phyloP scores from a whole-genome alignment of 2,329 filamentous ascomycete genomes.

The Thyridium curvatum region DNA sequence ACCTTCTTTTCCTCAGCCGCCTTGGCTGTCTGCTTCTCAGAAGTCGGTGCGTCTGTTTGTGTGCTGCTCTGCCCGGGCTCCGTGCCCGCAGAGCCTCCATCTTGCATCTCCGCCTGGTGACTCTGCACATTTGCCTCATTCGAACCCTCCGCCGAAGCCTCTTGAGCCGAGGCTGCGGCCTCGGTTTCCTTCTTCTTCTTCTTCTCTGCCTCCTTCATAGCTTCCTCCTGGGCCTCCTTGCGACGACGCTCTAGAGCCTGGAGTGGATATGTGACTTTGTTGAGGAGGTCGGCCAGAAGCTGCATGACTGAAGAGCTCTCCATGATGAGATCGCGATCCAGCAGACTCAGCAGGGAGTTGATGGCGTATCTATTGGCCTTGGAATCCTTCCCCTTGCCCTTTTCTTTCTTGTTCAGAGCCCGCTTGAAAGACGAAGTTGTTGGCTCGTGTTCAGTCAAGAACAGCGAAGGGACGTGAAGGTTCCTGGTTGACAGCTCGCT shows the following conservation, averaged over 20 bases:
- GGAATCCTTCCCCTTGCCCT: slow-evolving; percentile 81
- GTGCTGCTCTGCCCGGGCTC: no score
- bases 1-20: slow-evolving; percentile 40
- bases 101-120: slow-evolving; percentile 16
- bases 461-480: slow-evolving; percentile 81
- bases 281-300: slow-evolving; percentile 77
- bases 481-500: slow-evolving; percentile 81
- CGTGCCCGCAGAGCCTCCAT: not conserved
- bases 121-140: slow-evolving; percentile 6
- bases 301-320: slow-evolving; percentile 98
- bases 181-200: slow-evolving; percentile 20
- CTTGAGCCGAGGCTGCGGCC: slow-evolving; percentile 13
- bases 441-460: slow-evolving; percentile 85
- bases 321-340: slow-evolving; percentile 93
- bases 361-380: slow-evolving; percentile 84
- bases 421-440: slow-evolving; percentile 71
- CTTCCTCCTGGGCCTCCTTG: slow-evolving; percentile 60
- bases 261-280: slow-evolving; percentile 81
- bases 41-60: slow-evolving; percentile 16
- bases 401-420: slow-evolving; percentile 74
- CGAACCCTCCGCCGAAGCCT: slow-evolving; percentile 9
- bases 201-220: slow-evolving; percentile 35
- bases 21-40: slow-evolving; percentile 32
- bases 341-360: slow-evolving; percentile 79
- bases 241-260: slow-evolving; percentile 77